Conservation (phyloP, 2,329 filamentous ascomycete genomes). For the Apiospora arundinis region DNA sequence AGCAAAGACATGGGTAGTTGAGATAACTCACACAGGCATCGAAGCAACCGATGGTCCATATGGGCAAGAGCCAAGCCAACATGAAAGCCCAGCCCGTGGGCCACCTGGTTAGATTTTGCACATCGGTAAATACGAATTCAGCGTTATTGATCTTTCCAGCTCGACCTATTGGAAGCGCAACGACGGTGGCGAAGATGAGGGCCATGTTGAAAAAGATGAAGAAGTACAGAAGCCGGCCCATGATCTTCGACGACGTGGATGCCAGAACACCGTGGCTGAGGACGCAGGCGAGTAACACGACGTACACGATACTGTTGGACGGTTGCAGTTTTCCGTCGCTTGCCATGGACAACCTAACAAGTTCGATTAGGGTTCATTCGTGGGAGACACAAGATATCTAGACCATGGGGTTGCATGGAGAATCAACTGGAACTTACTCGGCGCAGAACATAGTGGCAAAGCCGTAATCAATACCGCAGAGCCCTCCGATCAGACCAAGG, state of each 20-base stretch:
- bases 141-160: neutral
- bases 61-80: constrained; percentile 18
- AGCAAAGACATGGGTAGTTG: neutral
- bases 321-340: neutral
- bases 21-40: neutral
- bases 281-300: neutral
- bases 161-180: neutral
- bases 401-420: neutral
- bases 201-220: constrained; percentile 7
- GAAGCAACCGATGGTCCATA: constrained; percentile 17
- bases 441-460: constrained; percentile 19
- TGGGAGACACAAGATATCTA: no score
- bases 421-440: neutral
- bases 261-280: constrained; percentile 7
- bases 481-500: neutral
- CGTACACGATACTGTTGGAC: neutral
- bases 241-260: neutral
- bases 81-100: constrained; percentile 18
- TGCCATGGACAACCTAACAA: neutral
- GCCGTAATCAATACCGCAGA: constrained; percentile 15
- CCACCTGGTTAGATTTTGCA: constrained; percentile 10
- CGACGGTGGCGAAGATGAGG: constrained; percentile 18
- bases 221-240: neutral
- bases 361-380: neutral
- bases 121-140: neutral